Evolutionary conservation across 108 stramenopile genomes (phyloP).

Genomic region (Schizochytrium sp.): DNA sequence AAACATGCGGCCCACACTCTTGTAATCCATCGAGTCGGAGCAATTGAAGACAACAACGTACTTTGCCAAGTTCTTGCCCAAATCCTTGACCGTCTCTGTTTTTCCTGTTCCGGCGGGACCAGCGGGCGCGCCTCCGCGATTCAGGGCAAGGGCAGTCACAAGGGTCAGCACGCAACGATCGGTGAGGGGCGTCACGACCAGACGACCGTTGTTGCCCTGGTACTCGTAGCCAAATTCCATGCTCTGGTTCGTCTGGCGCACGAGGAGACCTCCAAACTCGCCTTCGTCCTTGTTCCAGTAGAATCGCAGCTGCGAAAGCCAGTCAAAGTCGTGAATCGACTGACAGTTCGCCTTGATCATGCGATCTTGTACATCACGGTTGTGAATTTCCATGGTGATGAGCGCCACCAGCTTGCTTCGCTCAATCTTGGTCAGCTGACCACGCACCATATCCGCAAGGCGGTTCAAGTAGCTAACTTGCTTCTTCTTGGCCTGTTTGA

Average conservation of each 20-base stretch:
- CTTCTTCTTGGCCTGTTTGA: slow-evolving; percentile 53
- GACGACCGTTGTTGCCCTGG: slow-evolving; percentile 62
- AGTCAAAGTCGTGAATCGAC: slow-evolving; percentile 49
- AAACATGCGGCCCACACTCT: slow-evolving; percentile 57
- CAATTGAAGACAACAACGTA: slow-evolving; percentile 64
- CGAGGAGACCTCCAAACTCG: slow-evolving; percentile 40
- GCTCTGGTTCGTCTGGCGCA: slow-evolving; percentile 52
- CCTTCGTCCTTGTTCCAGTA: slow-evolving; percentile 35
- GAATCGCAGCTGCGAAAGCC: slow-evolving; percentile 57
- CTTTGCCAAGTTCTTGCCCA: slow-evolving; percentile 59
- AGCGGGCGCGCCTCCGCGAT: slow-evolving; percentile 58
- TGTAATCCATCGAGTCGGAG: slow-evolving; percentile 62
- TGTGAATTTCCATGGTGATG: slow-evolving; percentile 69
- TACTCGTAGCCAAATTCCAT: slow-evolving; percentile 57
- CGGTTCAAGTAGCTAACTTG: slow-evolving; percentile 54
- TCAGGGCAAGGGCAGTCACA: slow-evolving; percentile 54
- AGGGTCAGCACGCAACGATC: slow-evolving; percentile 60
- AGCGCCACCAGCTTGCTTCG: slow-evolving; percentile 59
- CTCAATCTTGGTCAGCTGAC: slow-evolving; percentile 39
- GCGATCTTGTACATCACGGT: slow-evolving; percentile 58
- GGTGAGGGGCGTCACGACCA: slow-evolving; percentile 59
- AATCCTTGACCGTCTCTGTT: slow-evolving; percentile 62
- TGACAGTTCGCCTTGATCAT: slow-evolving; percentile 52
- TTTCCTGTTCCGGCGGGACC: slow-evolving; percentile 61
- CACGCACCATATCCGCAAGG: slow-evolving; percentile 54